A percentile compares a stretch with the other conserved stretches of the same genome.
Conservation (phyloP, 1,284 basidiomycete species). For the Rhodotorula sp. region DNA sequence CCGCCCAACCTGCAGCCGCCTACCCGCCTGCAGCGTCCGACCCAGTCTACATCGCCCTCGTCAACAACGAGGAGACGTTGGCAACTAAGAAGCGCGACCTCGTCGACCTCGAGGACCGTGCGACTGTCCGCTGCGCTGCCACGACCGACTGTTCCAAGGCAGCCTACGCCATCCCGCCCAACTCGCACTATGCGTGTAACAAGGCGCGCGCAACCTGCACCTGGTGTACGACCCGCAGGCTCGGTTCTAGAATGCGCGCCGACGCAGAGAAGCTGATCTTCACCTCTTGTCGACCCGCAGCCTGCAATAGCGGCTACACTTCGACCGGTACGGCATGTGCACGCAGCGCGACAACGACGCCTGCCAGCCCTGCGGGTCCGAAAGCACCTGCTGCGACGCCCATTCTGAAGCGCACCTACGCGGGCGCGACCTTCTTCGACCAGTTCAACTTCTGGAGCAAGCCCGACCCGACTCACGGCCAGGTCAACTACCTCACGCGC, state of each 20-base stretch:
- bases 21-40: background rate
- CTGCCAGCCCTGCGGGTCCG: background rate
- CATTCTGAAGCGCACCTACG: constrained; percentile 12
- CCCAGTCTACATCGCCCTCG: background rate
- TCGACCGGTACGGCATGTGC: background rate
- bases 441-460: constrained; percentile 4
- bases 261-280: background rate
- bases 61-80: background rate
- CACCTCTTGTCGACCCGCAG: background rate
- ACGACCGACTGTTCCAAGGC: background rate
- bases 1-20: background rate
- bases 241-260: background rate
- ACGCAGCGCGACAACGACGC: background rate
- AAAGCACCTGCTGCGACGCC: constrained; percentile 9
- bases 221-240: background rate
- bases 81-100: background rate
- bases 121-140: background rate
- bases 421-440: constrained; percentile 26
- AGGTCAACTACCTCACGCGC: constrained; percentile 14
- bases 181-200: constrained; percentile 6
- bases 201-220: background rate
- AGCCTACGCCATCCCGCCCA: background rate
- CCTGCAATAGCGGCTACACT: constrained; percentile 2
- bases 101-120: background rate
- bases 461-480: constrained; percentile 21